Percentiles rank a stretch among this genome's conserved stretches.
phyloP scores from a whole-genome alignment of 2,329 filamentous ascomycete species.

The Achaetomium macrosporum region DNA sequence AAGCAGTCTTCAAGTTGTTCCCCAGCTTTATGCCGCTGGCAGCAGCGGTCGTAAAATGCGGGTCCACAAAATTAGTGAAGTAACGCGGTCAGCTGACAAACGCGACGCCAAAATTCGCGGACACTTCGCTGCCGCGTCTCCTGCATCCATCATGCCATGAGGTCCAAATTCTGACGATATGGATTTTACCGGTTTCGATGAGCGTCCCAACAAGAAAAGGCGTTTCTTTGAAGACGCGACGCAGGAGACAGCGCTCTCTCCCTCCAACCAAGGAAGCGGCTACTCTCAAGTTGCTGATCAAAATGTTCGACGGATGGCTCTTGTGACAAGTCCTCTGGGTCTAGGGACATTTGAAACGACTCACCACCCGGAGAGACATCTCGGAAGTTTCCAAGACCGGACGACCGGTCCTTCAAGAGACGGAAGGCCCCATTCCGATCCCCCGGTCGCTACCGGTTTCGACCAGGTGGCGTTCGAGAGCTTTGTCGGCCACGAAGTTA shows the following conservation, averaged over 20 bases:
- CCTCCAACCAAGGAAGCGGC: neutral
- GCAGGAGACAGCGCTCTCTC: constrained; percentile 18
- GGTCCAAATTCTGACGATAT: constrained; percentile 10
- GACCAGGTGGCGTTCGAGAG: constrained; percentile 53
- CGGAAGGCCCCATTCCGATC: neutral
- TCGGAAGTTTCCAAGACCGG: neutral
- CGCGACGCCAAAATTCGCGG: constrained; percentile 23
- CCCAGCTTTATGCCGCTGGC: too few species aligned
- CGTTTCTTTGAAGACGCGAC: constrained; percentile 40
- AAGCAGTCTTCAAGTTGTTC: too few species aligned
- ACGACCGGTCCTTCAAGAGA: neutral
- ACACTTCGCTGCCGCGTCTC: constrained; percentile 20
- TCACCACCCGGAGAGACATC: neutral
- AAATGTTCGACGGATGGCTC: neutral
- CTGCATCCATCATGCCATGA: neutral
- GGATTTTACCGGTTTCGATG: constrained; percentile 25
- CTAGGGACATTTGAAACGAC: neutral
- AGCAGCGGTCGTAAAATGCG: neutral
- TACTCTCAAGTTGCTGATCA: neutral
- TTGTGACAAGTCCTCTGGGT: neutral
- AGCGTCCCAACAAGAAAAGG: constrained; percentile 42
- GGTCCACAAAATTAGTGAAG: neutral
- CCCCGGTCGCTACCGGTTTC: constrained; percentile 37
- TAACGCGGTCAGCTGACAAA: constrained; percentile 22
- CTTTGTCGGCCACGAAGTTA: constrained; percentile 54